A percentile compares a stretch with the other conserved stretches of the same genome.
Evolutionary conservation across 148 eudicot genomes (phyloP).

Genomic region (Spergularia marina): DNA sequence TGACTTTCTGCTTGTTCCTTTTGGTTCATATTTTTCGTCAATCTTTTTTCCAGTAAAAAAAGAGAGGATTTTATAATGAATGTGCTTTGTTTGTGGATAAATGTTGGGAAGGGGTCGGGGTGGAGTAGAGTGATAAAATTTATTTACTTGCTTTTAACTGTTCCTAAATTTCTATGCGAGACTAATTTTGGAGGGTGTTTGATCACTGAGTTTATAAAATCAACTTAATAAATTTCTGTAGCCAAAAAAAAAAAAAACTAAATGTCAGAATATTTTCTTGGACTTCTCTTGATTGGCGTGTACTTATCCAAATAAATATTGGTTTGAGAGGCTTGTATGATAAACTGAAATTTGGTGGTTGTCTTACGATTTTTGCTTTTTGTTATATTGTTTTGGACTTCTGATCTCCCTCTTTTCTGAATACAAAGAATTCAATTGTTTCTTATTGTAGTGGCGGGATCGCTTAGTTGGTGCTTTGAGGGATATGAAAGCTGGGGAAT

Average conservation of each 20-base stretch:
- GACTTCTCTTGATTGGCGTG: background rate
- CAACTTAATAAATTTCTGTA: background rate
- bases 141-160: no score
- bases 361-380: background rate
- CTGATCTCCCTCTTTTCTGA: background rate
- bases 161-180: background rate
- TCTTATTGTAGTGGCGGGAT: conserved; percentile 73
- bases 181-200: conserved; percentile 4
- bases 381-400: background rate
- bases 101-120: background rate
- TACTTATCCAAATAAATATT: no score
- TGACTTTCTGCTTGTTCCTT: background rate
- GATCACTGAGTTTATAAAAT: background rate
- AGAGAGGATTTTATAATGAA: background rate
- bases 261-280: background rate
- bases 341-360: background rate
- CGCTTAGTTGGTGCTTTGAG: conserved; percentile 75
- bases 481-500: conserved; percentile 65
- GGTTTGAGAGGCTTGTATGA: background rate
- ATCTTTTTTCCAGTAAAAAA: background rate
- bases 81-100: background rate
- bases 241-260: no score
- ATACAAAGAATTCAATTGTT: background rate
- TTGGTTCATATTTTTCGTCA: background rate
- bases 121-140: no score